A percentile compares a stretch with the other conserved stretches of the same genome.
phyloP scores from a whole-genome alignment of 2,329 filamentous ascomycete species.

The Exophiala sp. region DNA sequence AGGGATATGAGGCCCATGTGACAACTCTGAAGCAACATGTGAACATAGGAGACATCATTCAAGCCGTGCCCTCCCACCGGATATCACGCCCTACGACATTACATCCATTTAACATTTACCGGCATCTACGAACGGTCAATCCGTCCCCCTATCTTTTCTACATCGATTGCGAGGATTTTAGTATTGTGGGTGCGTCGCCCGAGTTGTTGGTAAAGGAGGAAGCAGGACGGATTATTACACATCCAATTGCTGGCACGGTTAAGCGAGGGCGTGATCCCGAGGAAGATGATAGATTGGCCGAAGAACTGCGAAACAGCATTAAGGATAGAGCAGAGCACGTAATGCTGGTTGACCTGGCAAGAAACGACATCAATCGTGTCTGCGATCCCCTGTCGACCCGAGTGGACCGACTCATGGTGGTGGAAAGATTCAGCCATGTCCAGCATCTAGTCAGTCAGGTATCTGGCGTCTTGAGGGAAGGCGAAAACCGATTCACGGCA shows the following conservation, averaged over 20 bases:
- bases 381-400: slow-evolving; percentile 84
- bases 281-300: slow-evolving; percentile 74
- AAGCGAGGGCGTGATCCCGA: slow-evolving; percentile 73
- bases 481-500: slow-evolving; percentile 86
- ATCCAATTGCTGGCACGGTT: slow-evolving; percentile 94
- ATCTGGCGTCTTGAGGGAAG: slow-evolving; percentile 75
- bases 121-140: slow-evolving; percentile 92
- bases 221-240: slow-evolving; percentile 79
- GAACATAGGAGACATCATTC: slow-evolving; percentile 86
- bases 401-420: slow-evolving; percentile 90
- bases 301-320: slow-evolving; percentile 68
- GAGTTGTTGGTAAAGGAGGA: slow-evolving; percentile 92
- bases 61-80: slow-evolving; percentile 90
- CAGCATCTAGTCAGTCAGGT: slow-evolving; percentile 97
- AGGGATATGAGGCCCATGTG: slow-evolving; percentile 88
- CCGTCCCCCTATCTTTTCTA: slow-evolving; percentile 97
- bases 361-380: slow-evolving; percentile 94
- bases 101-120: slow-evolving; percentile 97
- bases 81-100: slow-evolving; percentile 82
- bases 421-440: slow-evolving; percentile 91
- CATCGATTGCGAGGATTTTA: slow-evolving; percentile 83
- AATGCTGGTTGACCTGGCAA: slow-evolving; percentile 92
- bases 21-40: slow-evolving; percentile 84
- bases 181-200: slow-evolving; percentile 90
- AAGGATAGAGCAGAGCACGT: slow-evolving; percentile 95